Conservation (phyloP, 2,329 filamentous ascomycete genomes). For the Aspergillus sergii region DNA sequence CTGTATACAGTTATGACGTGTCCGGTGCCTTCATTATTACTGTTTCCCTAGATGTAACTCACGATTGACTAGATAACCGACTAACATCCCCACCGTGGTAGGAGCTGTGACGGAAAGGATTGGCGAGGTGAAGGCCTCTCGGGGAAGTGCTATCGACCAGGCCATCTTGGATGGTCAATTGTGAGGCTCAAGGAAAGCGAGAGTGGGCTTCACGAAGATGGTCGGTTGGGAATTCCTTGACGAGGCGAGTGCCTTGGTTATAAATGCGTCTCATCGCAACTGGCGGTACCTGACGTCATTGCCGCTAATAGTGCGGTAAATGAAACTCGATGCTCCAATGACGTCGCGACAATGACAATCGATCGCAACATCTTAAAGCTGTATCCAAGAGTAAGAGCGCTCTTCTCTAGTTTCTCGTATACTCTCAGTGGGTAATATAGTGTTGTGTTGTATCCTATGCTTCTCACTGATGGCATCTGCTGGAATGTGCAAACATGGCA, state of each 20-base stretch:
- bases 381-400: too few relatives aligned
- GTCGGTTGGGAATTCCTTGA: background rate
- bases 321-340: background rate
- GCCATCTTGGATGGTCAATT: conserved; percentile 23
- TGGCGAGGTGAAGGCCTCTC: conserved; percentile 33
- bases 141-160: conserved; percentile 34
- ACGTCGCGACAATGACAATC: background rate
- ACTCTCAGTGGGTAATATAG: too few relatives aligned
- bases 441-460: too few relatives aligned
- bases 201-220: background rate
- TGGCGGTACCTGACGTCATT: background rate
- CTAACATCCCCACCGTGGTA: conserved; percentile 25
- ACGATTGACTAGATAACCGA: conserved; percentile 37
- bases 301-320: background rate
- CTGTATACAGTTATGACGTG: conserved; percentile 15
- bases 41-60: conserved; percentile 3
- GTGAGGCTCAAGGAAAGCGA: background rate
- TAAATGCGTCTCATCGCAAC: background rate
- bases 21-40: background rate
- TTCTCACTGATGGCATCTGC: background rate
- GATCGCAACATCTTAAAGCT: background rate
- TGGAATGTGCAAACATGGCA: background rate
- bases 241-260: background rate
- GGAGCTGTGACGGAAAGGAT: conserved; percentile 33
- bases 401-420: background rate